phyloP scores from a whole-genome alignment of 1,139 yeast genomes.

The Yamadazyma blattariae region DNA sequence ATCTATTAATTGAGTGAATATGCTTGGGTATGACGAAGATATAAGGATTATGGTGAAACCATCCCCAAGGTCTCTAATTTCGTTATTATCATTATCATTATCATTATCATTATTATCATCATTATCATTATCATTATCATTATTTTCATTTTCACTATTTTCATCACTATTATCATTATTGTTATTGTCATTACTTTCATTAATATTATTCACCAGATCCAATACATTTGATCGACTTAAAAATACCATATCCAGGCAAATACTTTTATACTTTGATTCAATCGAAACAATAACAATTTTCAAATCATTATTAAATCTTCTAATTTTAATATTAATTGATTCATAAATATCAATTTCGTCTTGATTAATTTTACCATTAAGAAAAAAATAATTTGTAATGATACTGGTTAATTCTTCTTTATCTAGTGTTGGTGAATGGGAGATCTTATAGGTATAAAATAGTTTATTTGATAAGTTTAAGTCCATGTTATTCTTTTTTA shows the following conservation, averaged over 20 bases:
- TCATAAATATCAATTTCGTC: slow-evolving; percentile 5
- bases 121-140: background rate
- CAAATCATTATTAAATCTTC: background rate
- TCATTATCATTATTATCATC: no score
- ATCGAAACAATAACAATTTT: background rate
- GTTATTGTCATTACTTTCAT: background rate
- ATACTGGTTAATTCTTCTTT: background rate
- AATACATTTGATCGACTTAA: background rate
- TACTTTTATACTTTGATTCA: slow-evolving; percentile 1
- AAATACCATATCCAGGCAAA: slow-evolving; percentile 4
- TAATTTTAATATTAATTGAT: background rate
- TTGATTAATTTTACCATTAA: slow-evolving; percentile 2
- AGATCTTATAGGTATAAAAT: slow-evolving; percentile 1
- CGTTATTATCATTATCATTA: no score
- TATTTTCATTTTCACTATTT: background rate
- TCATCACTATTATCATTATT: background rate
- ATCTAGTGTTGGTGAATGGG: background rate
- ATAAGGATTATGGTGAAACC: no score
- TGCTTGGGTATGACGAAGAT: slow-evolving; percentile 1
- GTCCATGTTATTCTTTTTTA: background rate
- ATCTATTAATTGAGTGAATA: slow-evolving; percentile 5
- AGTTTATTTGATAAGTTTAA: slow-evolving; percentile 1
- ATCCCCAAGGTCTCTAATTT: no score
- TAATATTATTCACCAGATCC: background rate
- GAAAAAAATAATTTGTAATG: slow-evolving; percentile 4